A percentile compares a stretch with the other conserved stretches of the same genome.
Conservation (phyloP, 192 early-diverging fungal genomes). For the Gamsiella multidivaricata region DNA sequence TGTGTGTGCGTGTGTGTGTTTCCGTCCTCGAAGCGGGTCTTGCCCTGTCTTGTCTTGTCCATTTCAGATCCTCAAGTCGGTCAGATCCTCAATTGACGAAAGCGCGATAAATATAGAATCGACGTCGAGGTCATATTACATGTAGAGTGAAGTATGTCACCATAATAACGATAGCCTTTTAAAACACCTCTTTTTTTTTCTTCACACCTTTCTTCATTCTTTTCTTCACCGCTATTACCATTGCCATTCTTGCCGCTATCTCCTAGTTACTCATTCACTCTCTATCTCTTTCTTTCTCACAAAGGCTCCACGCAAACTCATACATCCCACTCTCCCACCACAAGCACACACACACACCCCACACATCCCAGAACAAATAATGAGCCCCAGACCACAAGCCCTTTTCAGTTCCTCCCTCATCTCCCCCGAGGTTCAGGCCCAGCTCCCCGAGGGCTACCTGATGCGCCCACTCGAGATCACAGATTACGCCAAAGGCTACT, state of each 20-base stretch:
- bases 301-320: background rate
- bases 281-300: background rate
- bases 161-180: too few relatives aligned
- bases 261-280: slow-evolving; percentile 10
- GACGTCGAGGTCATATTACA: too few relatives aligned
- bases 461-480: slow-evolving; percentile 79
- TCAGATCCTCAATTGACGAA: too few relatives aligned
- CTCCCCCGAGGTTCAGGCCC: slow-evolving; percentile 67
- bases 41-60: too few relatives aligned
- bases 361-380: slow-evolving; percentile 4
- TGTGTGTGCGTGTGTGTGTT: too few relatives aligned
- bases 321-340: background rate
- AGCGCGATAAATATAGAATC: too few relatives aligned
- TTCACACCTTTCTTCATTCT: too few relatives aligned
- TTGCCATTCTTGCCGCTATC: background rate
- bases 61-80: too few relatives aligned
- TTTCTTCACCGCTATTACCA: background rate
- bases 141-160: too few relatives aligned
- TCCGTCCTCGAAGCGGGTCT: too few relatives aligned
- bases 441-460: slow-evolving; percentile 73
- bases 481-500: slow-evolving; percentile 84
- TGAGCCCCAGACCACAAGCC: slow-evolving; percentile 17
- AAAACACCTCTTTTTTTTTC: background rate
- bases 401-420: slow-evolving; percentile 66
- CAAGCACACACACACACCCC: background rate